phyloP scores from a whole-genome alignment of 768 basidiomycete genomes.

The Amanita polypyramis region DNA sequence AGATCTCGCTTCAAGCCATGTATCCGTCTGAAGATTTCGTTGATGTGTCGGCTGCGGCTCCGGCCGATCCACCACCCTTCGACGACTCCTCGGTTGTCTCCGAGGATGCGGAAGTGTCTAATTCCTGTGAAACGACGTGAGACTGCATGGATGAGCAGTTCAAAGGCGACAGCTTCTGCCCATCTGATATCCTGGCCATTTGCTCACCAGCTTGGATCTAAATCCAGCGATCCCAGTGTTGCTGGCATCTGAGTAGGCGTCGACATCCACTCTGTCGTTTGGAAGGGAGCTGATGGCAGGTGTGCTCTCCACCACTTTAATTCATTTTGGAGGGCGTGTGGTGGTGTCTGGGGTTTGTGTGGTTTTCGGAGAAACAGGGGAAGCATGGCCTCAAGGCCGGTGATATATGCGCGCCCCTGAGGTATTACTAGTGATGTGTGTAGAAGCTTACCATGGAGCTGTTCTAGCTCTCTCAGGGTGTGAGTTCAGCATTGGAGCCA shows the following conservation, averaged over 20 bases:
- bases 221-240: slow-evolving; percentile 22
- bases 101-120: slow-evolving; percentile 15
- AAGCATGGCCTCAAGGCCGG: slow-evolving; percentile 26
- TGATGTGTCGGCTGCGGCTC: slow-evolving; percentile 19
- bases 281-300: slow-evolving; percentile 8
- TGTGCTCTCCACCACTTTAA: slow-evolving; percentile 24
- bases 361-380: slow-evolving; percentile 16
- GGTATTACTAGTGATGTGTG: slow-evolving; percentile 22
- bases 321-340: slow-evolving; percentile 11
- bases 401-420: slow-evolving; percentile 28
- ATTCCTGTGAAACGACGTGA: background rate
- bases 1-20: slow-evolving; percentile 1
- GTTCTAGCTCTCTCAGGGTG: slow-evolving; percentile 21
- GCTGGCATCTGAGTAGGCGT: slow-evolving; percentile 16
- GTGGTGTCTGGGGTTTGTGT: slow-evolving; percentile 18
- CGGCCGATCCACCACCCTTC: slow-evolving; percentile 28
- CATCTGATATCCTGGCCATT: slow-evolving; percentile 29
- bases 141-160: slow-evolving; percentile 20
- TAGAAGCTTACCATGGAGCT: slow-evolving; percentile 28
- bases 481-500: slow-evolving; percentile 18
- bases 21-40: slow-evolving; percentile 17
- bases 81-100: slow-evolving; percentile 27
- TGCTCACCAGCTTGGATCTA: slow-evolving; percentile 20
- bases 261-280: slow-evolving; percentile 13
- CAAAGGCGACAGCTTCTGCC: slow-evolving; percentile 33